Evolutionary conservation across 257 asterid species (phyloP).

Genomic region (Scutellaria baicalensis): DNA sequence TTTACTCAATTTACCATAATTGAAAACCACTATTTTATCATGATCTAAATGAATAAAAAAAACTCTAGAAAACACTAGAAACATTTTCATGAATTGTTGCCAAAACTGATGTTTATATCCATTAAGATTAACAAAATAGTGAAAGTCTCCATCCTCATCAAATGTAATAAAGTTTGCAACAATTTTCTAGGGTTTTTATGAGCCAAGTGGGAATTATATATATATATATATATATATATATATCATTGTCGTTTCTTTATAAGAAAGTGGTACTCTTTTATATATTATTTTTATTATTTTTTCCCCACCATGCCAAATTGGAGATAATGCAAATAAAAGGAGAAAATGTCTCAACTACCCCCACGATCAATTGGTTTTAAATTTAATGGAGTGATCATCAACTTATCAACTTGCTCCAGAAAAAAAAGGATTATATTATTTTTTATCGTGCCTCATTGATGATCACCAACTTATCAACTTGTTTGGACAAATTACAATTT

Average conservation of each 20-base stretch:
- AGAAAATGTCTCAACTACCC: conserved; percentile 3
- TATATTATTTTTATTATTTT: neutral
- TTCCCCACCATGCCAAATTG: conserved; percentile 16
- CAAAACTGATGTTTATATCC: conserved; percentile 11
- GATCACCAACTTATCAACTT: neutral
- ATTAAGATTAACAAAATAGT: conserved; percentile 4
- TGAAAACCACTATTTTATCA: neutral
- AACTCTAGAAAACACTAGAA: conserved; percentile 16
- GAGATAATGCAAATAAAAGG: conserved; percentile 8
- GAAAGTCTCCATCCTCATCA: conserved; percentile 14
- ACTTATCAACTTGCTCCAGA: neutral
- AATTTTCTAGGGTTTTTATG: conserved; percentile 4
- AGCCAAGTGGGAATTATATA: conserved; percentile 13
- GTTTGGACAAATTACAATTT: neutral
- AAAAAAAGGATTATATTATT: conserved; percentile 2
- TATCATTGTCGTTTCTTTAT: conserved; percentile 12
- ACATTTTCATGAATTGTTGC: neutral
- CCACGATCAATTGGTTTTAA: neutral
- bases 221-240: no score
- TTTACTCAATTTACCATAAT: neutral
- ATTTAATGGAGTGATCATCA: neutral
- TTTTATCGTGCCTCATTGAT: neutral
- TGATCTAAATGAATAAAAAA: neutral
- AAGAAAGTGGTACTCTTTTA: neutral
- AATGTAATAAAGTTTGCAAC: conserved; percentile 2